Percentiles rank a stretch among this genome's conserved stretches.
These are phyloP conservation scores for Primulina huaijiensis DNA, from an alignment of 257 asterid species.

Conservation along the genomic window DNA sequence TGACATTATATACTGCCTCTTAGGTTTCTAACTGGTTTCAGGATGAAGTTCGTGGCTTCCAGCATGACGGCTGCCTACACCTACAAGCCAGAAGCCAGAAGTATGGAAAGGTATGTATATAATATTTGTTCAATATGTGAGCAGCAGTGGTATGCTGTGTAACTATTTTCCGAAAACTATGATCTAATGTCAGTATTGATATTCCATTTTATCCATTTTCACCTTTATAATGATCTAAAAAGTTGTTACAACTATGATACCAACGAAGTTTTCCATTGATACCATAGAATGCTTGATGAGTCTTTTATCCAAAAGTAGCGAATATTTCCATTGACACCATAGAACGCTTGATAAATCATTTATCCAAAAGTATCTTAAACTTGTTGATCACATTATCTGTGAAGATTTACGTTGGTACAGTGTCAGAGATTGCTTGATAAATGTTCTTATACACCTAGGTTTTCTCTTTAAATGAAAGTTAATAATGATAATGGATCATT, in stretches of 20 bases:
- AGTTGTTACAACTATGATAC: not conserved
- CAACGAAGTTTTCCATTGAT: no score
- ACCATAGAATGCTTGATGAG: no score
- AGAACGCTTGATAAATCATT: not conserved
- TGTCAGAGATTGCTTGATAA: not conserved
- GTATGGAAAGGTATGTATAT: conserved; percentile 76
- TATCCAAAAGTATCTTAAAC: not conserved
- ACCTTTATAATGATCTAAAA: no score
- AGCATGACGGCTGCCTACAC: conserved; percentile 88
- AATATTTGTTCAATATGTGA: not conserved
- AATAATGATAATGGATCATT: no score
- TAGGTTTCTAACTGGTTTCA: conserved; percentile 24
- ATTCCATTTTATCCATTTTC: no score
- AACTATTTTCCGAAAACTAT: not conserved
- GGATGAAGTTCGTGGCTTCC: conserved; percentile 96
- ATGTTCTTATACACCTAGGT: not conserved
- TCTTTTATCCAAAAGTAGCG: no score
- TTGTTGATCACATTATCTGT: not conserved
- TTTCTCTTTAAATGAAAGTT: no score
- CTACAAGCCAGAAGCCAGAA: conserved; percentile 93
- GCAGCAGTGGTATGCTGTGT: not conserved
- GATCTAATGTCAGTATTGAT: not conserved
- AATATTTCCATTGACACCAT: no score
- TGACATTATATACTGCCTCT: not conserved
- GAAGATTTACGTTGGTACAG: not conserved